Percentiles rank a stretch among this genome's conserved stretches.
These are phyloP conservation scores for Calendula officinalis DNA, from an alignment of 129 eudicot species.

Conservation along the genomic window DNA sequence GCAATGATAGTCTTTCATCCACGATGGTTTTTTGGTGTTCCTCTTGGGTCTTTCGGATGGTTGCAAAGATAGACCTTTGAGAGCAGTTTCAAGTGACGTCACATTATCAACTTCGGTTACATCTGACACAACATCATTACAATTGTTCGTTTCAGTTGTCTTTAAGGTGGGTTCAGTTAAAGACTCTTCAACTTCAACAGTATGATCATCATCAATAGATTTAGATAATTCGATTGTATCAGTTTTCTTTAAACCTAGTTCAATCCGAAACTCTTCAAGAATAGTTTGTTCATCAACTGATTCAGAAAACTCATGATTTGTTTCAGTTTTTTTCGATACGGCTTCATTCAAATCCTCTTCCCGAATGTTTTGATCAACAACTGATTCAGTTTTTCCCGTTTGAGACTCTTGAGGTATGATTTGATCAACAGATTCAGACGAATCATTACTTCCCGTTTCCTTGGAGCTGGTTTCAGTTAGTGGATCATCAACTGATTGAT, in stretches of 20 bases:
- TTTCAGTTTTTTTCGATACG: no score
- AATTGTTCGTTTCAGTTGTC: neutral
- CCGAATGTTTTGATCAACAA: no score
- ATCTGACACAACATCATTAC: neutral
- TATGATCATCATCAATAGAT: neutral
- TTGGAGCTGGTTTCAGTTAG: neutral
- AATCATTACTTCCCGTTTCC: neutral
- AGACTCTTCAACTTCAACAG: neutral
- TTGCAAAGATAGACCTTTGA: no score
- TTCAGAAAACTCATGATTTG: no score
- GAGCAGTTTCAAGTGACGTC: no score
- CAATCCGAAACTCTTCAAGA: neutral
- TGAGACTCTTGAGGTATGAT: neutral
- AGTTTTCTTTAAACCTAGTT: neutral
- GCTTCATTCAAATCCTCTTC: no score
- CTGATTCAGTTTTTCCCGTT: no score
- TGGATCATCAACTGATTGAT: neutral
- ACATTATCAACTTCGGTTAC: neutral
- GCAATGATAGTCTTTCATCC: neutral
- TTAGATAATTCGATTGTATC: neutral
- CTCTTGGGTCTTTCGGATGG: neutral
- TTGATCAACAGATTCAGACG: slow-evolving; percentile 5
- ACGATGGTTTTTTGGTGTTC: neutral
- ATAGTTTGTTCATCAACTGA: no score
- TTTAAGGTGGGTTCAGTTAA: neutral